Base-by-base conservation (phyloP, 176 grass and related monocot genomes). In the Themeda triandra region DNA sequence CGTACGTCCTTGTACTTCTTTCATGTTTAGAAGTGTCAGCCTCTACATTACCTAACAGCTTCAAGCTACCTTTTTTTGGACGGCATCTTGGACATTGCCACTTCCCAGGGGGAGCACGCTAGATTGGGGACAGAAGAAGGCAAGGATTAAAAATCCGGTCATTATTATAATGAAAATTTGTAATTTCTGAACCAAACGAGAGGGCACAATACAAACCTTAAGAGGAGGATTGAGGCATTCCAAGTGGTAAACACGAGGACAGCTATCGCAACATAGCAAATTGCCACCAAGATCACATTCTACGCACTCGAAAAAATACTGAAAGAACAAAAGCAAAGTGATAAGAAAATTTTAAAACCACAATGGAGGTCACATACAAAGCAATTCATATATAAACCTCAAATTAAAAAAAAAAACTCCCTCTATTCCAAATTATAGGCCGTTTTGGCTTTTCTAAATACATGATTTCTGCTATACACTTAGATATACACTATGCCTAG, bases 231-330 rank as follows among this genome's bases (percentile, higher is more conserved):
- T 83, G 49, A 99, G 89, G 75, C 96, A 99, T 66, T 96, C 93
- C 90, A 99, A 86, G 86, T 99, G 96, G 89, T 96, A 99, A 21
- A 90, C 93, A 27, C 82, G 77, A 39, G 96, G 96, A 84, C 96
- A 99, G 78, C 81, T 94, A 80, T 96, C 96, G 63, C 96, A 99
- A 71, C 96, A 99, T 12, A 99, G 84, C 74, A 99, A 90, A 91
- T 87, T 93, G 83, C 96, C 96, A 75, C 96, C 96, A 84, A 99
- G 86, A 88, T 99, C 92, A 66, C 96, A 99, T 86, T 82, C 89
- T 79, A 90, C 93, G 32, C 96, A 99, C 74, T 99, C 96, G 41
- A 85, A 99, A 86, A 96, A 99, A 83, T 94, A 91, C 96, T 99
- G 89, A 86, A 90, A 63, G 49, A 84, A 83, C 67, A 88, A 84